Base-by-base conservation (phyloP, 768 basidiomycete species). In the Russula brevipes region DNA sequence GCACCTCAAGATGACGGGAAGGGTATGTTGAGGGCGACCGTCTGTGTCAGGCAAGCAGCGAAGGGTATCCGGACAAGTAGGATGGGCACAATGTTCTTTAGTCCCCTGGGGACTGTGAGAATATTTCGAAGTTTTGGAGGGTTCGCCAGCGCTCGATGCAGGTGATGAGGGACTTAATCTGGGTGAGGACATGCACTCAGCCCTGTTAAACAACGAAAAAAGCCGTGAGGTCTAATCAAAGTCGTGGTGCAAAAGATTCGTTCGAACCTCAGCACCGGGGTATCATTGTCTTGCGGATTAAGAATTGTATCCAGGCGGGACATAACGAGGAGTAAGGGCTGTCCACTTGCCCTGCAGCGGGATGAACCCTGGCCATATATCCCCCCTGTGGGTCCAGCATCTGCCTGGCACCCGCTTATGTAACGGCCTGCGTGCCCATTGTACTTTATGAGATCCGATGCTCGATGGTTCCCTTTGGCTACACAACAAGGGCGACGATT, bases 1-100 rank as follows among this genome's bases (percentile, higher is more conserved):
- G 69, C 90, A 92, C 36, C 90, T 85, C 54, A 92, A 79, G 72
- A 92, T 92, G 61, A 91, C 86, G 30, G 90, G 90, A 49, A 92
- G 82, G 11, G 90, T 91, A 69, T 92, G 89, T 67, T 91, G 89
- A 57, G 90, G 90, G 66, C 88, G 78, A 49, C 84, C 88, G 63
- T 85, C 82, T 39, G 89, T 89, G 72, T 92, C 86, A 42, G 88
- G 88, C 49, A 91, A 80, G 74, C 90, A 91, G 42, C 80, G 81
- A 24, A 92, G 79, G 54, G 85, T 85, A 72, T 91, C 85, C 38
- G 90, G 90, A 68, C 90, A 92, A 70, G 88, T 81, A 24, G 83
- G 83, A 70, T 92, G 90, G n/a, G 80, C 73, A 66, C 78, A 78
- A 72, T 89, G 87, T 59, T 80, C 78, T 45, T 74, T 72, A 61